Conservation (phyloP, 164 flowering plant genomes). For the Echeveria elegans region DNA sequence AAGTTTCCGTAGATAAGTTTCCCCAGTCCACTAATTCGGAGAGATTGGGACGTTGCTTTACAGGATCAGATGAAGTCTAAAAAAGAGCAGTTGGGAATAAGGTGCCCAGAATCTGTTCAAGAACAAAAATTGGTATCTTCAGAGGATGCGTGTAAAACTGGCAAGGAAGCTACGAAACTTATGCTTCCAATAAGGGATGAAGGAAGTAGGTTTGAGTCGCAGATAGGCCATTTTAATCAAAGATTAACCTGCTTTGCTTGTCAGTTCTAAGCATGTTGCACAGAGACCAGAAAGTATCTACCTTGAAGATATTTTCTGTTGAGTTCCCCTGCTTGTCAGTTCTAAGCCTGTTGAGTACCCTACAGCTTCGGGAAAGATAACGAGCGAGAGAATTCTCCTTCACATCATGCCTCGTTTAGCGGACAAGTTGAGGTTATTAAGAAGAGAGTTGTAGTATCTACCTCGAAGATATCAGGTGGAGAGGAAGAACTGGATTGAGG, state of each 20-base stretch:
- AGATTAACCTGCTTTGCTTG: too few relatives aligned
- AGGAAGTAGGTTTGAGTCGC: too few relatives aligned
- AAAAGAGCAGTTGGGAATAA: slow-evolving; percentile 23
- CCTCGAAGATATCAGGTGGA: slow-evolving; percentile 19
- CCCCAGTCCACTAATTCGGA: too few relatives aligned
- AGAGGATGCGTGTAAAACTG: too few relatives aligned
- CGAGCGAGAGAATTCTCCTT: slow-evolving; percentile 25
- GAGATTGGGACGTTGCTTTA: slow-evolving; percentile 9
- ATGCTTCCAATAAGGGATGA: too few relatives aligned
- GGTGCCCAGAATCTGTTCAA: slow-evolving; percentile 20
- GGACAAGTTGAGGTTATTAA: slow-evolving; percentile 25
- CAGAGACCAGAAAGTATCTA: slow-evolving; percentile 24
- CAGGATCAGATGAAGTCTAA: slow-evolving; percentile 22
- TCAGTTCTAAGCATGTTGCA: slow-evolving; percentile 17
- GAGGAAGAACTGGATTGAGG: slow-evolving; percentile 28
- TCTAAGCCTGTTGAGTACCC: slow-evolving; percentile 23
- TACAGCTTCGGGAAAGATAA: slow-evolving; percentile 16
- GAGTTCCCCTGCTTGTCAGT: too few relatives aligned
- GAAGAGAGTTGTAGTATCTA: slow-evolving; percentile 19
- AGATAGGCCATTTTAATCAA: too few relatives aligned
- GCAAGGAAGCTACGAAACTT: too few relatives aligned
- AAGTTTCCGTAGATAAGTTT: slow-evolving; percentile 20
- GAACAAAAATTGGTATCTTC: slow-evolving; percentile 22
- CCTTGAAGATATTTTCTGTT: too few relatives aligned
- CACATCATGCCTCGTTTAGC: slow-evolving; percentile 16